Evolutionary conservation across 805 yeast genomes (phyloP).

Genomic region (Alloascoidea africana): DNA sequence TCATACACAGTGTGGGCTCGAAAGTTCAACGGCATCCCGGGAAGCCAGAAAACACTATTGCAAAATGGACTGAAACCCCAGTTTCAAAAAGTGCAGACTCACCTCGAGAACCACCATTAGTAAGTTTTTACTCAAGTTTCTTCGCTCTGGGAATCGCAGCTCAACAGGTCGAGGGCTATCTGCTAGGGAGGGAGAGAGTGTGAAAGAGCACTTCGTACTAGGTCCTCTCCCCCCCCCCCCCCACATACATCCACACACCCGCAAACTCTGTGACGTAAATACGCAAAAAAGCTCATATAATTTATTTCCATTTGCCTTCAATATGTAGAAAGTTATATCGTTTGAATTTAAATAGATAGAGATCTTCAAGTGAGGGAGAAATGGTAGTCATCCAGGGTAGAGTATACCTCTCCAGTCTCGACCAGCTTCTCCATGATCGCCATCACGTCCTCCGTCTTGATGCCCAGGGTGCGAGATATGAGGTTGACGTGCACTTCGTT

Average conservation of each 20-base stretch:
- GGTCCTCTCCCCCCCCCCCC: too few relatives aligned
- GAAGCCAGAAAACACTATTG: background rate
- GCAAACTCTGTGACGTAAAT: background rate
- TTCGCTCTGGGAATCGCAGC: too few relatives aligned
- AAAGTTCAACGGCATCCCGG: background rate
- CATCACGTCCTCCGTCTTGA: background rate
- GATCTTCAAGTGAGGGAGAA: background rate
- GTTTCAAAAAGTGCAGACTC: too few relatives aligned
- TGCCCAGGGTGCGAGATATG: background rate
- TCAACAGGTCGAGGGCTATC: too few relatives aligned
- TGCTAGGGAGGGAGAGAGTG: too few relatives aligned
- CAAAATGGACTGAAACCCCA: background rate
- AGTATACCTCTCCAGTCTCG: constrained; percentile 2
- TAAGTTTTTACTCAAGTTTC: too few relatives aligned
- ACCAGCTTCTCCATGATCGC: constrained; percentile 1
- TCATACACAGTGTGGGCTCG: background rate
- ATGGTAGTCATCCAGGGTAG: constrained; percentile 2
- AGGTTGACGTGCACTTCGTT: constrained; percentile 2
- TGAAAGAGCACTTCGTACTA: too few relatives aligned
- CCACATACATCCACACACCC: too few relatives aligned
- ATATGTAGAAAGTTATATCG: too few relatives aligned
- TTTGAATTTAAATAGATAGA: too few relatives aligned
- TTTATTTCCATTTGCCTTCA: background rate
- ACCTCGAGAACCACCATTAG: too few relatives aligned
- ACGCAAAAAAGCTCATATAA: background rate